Conservation (phyloP, 179 eudicot species). For the Patellifolia procumbens region DNA sequence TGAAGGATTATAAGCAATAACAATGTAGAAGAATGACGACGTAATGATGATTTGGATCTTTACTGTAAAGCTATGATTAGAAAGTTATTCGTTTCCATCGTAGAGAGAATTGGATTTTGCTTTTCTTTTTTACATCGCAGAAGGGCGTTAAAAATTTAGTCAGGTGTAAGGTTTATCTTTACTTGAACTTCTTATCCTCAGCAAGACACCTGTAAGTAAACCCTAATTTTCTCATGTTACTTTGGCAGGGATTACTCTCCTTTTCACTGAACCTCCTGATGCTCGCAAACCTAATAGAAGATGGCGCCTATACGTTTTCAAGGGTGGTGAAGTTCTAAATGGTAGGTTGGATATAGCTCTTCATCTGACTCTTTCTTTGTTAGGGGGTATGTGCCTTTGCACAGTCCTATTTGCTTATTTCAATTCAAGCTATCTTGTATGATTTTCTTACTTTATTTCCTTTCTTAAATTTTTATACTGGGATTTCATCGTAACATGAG, state of each 20-base stretch:
- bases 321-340: conserved; percentile 82
- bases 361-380: conserved; percentile 6
- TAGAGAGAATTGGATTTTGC: neutral
- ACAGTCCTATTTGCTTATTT: neutral
- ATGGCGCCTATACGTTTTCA: conserved; percentile 94
- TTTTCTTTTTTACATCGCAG: too few relatives aligned
- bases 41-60: neutral
- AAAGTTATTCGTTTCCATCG: neutral
- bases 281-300: conserved; percentile 84
- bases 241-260: conserved; percentile 72
- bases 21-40: neutral
- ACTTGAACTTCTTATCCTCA: too few relatives aligned
- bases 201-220: too few relatives aligned
- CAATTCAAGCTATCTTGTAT: neutral
- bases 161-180: too few relatives aligned
- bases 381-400: neutral
- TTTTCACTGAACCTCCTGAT: conserved; percentile 90
- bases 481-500: neutral
- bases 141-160: too few relatives aligned
- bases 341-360: conserved; percentile 46
- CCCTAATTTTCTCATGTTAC: neutral
- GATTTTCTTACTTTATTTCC: neutral
- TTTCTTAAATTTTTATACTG: neutral
- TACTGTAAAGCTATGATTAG: neutral
- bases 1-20: neutral